Base-by-base conservation (phyloP, 768 basidiomycete species). In the Imleria badia region DNA sequence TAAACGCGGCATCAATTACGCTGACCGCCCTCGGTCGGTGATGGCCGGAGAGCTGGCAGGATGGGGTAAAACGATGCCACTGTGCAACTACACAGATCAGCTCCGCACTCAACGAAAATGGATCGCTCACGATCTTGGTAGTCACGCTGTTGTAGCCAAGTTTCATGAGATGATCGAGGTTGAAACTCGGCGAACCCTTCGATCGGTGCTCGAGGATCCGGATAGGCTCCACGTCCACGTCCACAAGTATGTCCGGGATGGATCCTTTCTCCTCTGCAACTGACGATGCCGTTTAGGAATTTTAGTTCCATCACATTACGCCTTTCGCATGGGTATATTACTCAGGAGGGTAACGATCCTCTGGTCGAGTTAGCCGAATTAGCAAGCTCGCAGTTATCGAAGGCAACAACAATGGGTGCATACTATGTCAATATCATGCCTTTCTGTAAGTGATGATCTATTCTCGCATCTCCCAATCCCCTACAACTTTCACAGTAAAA, bases 1-100 rank as follows among this genome's bases (percentile, higher is more conserved):
- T 54, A 80, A 74, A 53, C 70, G 77, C 33, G 68, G 76, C 30
- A 58, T 59, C 30, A 76, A 73, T 13, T 81, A 78, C 53, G 76
- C 78, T 8, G 61, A 60, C 26, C 59, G 61, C 15, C 61, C 61
- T 31, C 59, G 40, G 33, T 60, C 59, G 5, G 49, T 62, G 1
- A 60, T 62, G 61, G 34, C 41, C 23, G 60, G 59, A 2, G 59
- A 62, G 23, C 52, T 62, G 5, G 57, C 59, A 6, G 59, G 61
- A 3, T 60, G 61, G 59, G 53, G 53, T 6, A 62, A 60, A 22
- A 44, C 45, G 12, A 54, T 62, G 59, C 7, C 58, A 3, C 50
- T 62, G 8, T 49, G 36, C 22, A 52, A 60, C 30, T 55, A 45
- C 34, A 51, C 42, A 6, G 47, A 55, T 9, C 39, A 49, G 47